Base-by-base conservation (phyloP, 2,329 filamentous ascomycete genomes). In the Trichoderma sp. region DNA sequence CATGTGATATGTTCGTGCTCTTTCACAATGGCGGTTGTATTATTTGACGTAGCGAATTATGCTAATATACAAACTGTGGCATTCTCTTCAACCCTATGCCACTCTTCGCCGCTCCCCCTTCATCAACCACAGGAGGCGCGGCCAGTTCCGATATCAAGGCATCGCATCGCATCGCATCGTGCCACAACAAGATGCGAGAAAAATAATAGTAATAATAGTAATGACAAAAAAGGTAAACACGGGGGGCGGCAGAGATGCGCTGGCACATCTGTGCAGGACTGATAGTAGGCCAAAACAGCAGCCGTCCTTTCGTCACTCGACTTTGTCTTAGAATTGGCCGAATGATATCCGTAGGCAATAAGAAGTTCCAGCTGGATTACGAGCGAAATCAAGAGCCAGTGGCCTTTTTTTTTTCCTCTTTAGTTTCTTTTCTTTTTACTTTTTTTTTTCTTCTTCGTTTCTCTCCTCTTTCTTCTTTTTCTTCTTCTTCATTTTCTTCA, bases 21-120 rank as follows among this genome's bases (percentile, higher is more conserved):
- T 34, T 45, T 27, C 42, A 65, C 63, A 67, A 39, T 29, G 54
- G 54, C 54, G 22, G 17, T 17, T 52, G 19, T 67, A 59, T 59
- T 50, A 25, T 29, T 13, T 42, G 25, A 59, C 42, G 50, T 37
- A 52, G 42, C 32, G 34, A 25, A 59, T 67, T 35, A 48, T 32
- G 15, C 64, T 67, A 67, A 22, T 59, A 67, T 67, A 67, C 64
- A 67, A 58, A 52, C 34, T n/a, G 63, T 52, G 53, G 53, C 37
- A 58, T 5, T 19, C 39, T 42, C 13, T 52, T 52, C 64, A 58
- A 37, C 22, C 59, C 54, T 17, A 59, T 59, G 53, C 54, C 64
- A 32, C 53, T 48, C 54, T 53, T 32, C 42, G 32, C 54, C 54
- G 42, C 45, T 42, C 48, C 29, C 27, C 39, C 12, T 58, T 32